phyloP scores from a whole-genome alignment of 1,139 yeast genomes.

The Suzukiozyma palmioleophila region DNA sequence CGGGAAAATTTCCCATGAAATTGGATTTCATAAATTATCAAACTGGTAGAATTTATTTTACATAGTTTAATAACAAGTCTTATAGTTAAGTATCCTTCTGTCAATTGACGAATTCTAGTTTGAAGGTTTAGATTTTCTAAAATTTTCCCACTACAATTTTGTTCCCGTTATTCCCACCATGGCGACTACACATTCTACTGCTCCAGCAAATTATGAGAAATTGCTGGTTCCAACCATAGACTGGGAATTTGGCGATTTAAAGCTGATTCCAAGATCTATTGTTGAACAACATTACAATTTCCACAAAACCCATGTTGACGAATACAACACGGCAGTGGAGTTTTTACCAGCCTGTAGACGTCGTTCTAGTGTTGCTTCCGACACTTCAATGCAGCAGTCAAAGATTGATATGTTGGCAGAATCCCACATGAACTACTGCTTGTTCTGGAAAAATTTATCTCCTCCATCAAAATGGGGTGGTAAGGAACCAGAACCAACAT shows the following conservation, averaged over 20 bases:
- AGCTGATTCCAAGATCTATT: slow-evolving; percentile 38
- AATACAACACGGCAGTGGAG: slow-evolving; percentile 39
- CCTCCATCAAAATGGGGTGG: slow-evolving; percentile 39
- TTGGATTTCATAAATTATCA: not conserved
- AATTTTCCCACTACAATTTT: not conserved
- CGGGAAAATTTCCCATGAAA: not conserved
- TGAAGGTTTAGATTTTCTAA: not conserved
- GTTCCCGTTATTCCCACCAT: not conserved
- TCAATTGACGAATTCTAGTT: not conserved
- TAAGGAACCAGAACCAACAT: slow-evolving; percentile 27
- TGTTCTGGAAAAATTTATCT: slow-evolving; percentile 44
- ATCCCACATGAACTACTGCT: slow-evolving; percentile 40
- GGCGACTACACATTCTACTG: not conserved
- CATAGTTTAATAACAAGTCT: too few relatives aligned
- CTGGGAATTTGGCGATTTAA: slow-evolving; percentile 39
- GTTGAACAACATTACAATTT: slow-evolving; percentile 39
- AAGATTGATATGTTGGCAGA: slow-evolving; percentile 43
- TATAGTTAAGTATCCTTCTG: not conserved
- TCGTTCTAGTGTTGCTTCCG: slow-evolving; percentile 35
- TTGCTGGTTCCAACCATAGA: slow-evolving; percentile 32
- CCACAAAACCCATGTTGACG: slow-evolving; percentile 40
- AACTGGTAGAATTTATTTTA: not conserved
- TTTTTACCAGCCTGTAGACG: slow-evolving; percentile 30
- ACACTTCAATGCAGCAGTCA: slow-evolving; percentile 31
- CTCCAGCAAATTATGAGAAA: slow-evolving; percentile 2